Base-by-base conservation (phyloP, 73 alveolate species). In the Tetrahymena elliotti region DNA sequence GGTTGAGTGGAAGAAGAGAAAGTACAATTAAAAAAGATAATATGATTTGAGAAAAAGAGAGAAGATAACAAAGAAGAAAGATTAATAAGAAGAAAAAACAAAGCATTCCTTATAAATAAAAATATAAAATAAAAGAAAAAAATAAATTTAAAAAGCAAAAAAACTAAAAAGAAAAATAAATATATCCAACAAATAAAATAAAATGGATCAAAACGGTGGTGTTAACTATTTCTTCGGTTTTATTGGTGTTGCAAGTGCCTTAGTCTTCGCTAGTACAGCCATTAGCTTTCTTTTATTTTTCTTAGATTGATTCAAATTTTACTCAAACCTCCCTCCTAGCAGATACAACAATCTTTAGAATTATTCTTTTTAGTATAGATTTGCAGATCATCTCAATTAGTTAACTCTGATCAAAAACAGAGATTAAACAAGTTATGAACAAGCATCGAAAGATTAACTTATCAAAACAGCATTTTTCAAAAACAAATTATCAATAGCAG, bases 181-280 rank as follows among this genome's bases (percentile, higher is more conserved):
- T 68, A 68, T 68, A 68, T 68, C 88, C 88, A 68, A 68, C 88
- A 68, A 68, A 68, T 6, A 68, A 68, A 68, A 68, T 31, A 68
- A 68, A 68, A 68, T 68, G 88, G 38, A 22, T 10, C 31, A 68
- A 2, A 68, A 68, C 88, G 88, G 88, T 68, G 88, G 88, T 31
- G 36, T 68, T 68, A 68, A 68, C 38, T 68, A 68, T 82, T 98
- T 98, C 97, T 98, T 98, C 94, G 99, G 98, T 35, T 96, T 95
- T 95, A 93, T 97, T 93, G 99, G 99, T 38, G 98, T 98, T 7
- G 98, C 99, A 68, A 83, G 96, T 35, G 98, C 99, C n/a, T 94
- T 98, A 68, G 97, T 97, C 47, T 95, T 98, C 93, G 99, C 99
- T 33, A 98, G 99, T 97, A 97, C 33, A 93, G 35, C 33, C n/a